Base-by-base conservation (phyloP, 805 yeast species). In the Cyberlindnera mycetangii region DNA sequence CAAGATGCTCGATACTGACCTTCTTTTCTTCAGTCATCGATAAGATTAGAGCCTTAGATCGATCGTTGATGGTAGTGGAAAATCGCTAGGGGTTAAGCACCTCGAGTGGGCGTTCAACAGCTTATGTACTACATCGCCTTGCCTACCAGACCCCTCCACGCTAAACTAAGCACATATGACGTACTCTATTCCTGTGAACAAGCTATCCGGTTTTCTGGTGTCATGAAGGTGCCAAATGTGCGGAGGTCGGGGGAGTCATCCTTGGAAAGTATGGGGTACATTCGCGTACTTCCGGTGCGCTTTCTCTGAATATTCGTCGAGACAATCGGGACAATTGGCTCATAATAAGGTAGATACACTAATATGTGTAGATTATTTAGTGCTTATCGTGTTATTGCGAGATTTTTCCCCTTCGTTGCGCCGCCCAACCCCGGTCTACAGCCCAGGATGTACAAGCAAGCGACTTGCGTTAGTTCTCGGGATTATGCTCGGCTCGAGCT, bases 1-100 rank as follows among this genome's bases (percentile, higher is more conserved):
- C 55, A 22, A 49, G 41, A 21, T 49, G 53, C 32, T 51, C 53
- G 11, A 42, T 30, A 16, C 47, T 43, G 14, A 27, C n/a, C 32
- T 48, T 51, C 48, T 48, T 46, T 15, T 50, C 53, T 5, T 38
- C 37, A 1, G 21, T 19, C 32, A 19, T 33, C n/a, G n/a, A n/a
- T n/a, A n/a, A n/a, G n/a, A n/a, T n/a, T n/a, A n/a, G n/a, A n/a
- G n/a, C n/a, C n/a, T n/a, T n/a, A n/a, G n/a, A n/a, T n/a, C 28
- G 5, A 4, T 25, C 12, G 28, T 25, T 25, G 28, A 25, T 25
- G 28, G n/a, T n/a, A n/a, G n/a, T n/a, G n/a, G n/a, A n/a, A n/a
- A n/a, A n/a, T n/a, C n/a, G n/a, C n/a, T n/a, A n/a, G n/a, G n/a
- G n/a, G n/a, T n/a, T n/a, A n/a, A n/a, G n/a, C n/a, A n/a, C n/a